Conservation (phyloP, 2,329 filamentous ascomycete species). For the Talaromyces sp. region DNA sequence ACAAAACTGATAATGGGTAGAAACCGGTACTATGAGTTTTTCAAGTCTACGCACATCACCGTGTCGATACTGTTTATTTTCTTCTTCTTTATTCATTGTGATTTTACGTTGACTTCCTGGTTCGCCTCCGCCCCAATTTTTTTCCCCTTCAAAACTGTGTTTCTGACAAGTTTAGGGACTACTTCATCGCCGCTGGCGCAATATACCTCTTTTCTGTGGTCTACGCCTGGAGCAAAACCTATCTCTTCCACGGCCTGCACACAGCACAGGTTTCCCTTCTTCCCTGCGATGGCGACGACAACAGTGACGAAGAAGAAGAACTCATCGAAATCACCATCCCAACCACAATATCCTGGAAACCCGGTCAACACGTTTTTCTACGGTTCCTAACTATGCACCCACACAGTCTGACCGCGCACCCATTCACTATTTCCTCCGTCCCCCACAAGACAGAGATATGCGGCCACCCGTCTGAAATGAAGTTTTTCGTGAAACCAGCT, state of each 20-base stretch:
- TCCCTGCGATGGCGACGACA: conserved; percentile 40
- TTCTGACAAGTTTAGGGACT: conserved; percentile 43
- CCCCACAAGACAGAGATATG: conserved; percentile 43
- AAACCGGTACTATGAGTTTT: conserved; percentile 56
- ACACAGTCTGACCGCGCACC: conserved; percentile 56
- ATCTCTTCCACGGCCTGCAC: conserved; percentile 47
- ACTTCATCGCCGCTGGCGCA: conserved; percentile 55
- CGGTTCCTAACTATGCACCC: conserved; percentile 50
- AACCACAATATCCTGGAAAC: conserved; percentile 53
- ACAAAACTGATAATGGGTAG: conserved; percentile 25
- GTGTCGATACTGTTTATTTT: conserved; percentile 52
- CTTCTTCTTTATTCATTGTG: conserved; percentile 60
- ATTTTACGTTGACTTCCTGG: conserved; percentile 53
- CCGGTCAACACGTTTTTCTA: conserved; percentile 61
- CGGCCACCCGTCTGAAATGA: conserved; percentile 47
- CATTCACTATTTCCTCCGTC: conserved; percentile 58
- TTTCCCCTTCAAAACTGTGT: background rate
- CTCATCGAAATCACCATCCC: conserved; percentile 49
- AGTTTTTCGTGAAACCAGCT: conserved; percentile 50
- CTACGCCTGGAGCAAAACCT: conserved; percentile 44
- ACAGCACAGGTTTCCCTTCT: conserved; percentile 44
- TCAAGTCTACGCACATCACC: conserved; percentile 55
- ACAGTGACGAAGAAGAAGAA: too few relatives aligned
- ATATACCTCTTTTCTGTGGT: conserved; percentile 48
- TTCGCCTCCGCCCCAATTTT: conserved; percentile 13